Percentiles rank a stretch among this genome's conserved stretches.
Evolutionary conservation across 441 rosid genomes (phyloP).

Genomic region (Brassica hybrid): DNA sequence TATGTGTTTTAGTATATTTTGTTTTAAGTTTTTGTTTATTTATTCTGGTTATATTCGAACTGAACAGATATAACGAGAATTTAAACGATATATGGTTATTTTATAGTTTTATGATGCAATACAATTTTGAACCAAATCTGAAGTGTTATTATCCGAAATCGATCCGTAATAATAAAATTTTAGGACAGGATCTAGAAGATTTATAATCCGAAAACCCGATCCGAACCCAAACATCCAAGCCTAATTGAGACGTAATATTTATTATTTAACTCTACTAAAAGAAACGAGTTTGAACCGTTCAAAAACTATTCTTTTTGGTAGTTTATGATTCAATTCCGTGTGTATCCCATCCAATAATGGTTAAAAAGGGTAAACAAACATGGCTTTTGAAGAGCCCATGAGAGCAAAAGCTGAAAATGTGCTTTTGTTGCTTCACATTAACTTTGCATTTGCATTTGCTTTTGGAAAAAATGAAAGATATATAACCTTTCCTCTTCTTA

Average conservation of each 20-base stretch:
- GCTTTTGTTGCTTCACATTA: conserved; percentile 20
- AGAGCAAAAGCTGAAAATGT: conserved; percentile 11
- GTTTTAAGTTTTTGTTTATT: too few species aligned
- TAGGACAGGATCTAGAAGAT: too few species aligned
- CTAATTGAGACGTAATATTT: not conserved
- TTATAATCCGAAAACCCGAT: too few species aligned
- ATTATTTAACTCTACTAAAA: not conserved
- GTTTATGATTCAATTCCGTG: not conserved
- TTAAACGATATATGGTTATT: too few species aligned
- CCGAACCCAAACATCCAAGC: too few species aligned
- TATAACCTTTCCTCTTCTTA: conserved; percentile 13
- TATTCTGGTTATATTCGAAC: too few species aligned
- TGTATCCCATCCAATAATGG: conserved; percentile 14
- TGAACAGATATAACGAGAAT: too few species aligned
- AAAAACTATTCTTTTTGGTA: not conserved
- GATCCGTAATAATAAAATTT: too few species aligned
- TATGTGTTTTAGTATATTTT: too few species aligned
- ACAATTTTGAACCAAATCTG: too few species aligned
- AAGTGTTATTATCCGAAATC: too few species aligned
- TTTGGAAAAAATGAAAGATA: conserved; percentile 25
- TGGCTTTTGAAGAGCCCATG: conserved; percentile 37
- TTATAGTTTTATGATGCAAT: too few species aligned
- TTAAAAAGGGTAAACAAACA: not conserved
- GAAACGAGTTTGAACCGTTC: conserved; percentile 3
- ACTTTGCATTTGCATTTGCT: conserved; percentile 30